A percentile compares a stretch with the other conserved stretches of the same genome.
phyloP scores from a whole-genome alignment of 2,329 filamentous ascomycete genomes.

The Neofusicoccum laricinum region DNA sequence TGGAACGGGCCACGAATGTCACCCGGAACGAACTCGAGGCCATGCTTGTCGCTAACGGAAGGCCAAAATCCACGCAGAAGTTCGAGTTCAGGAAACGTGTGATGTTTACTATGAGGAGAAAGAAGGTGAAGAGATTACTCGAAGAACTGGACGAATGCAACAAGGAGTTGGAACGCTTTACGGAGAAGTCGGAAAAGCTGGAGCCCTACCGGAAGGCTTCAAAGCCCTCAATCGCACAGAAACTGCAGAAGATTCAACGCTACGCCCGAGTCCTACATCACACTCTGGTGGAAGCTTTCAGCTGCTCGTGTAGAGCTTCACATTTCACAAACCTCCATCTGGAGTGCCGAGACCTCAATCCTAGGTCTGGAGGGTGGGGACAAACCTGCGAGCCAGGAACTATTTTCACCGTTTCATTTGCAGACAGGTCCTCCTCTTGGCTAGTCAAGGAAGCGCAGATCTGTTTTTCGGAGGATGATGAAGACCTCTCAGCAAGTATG shows the following conservation, averaged over 20 bases:
- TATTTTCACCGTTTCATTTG: constrained; percentile 33
- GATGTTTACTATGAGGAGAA: constrained; percentile 36
- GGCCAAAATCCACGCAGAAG: constrained; percentile 29
- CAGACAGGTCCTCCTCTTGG: constrained; percentile 25
- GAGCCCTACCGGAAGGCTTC: constrained; percentile 32
- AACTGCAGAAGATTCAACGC: constrained; percentile 32
- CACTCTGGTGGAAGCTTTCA: constrained; percentile 30
- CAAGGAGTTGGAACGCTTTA: constrained; percentile 37
- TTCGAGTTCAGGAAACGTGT: constrained; percentile 35
- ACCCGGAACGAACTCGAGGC: constrained; percentile 36
- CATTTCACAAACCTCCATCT: constrained; percentile 34
- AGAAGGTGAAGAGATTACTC: constrained; percentile 33
- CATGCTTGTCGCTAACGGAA: constrained; percentile 29
- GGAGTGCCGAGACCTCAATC: constrained; percentile 28
- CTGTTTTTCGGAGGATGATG: constrained; percentile 28
- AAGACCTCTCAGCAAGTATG: constrained; percentile 18
- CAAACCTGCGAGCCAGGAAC: constrained; percentile 21
- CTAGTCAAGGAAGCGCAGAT: constrained; percentile 34
- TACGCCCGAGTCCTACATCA: constrained; percentile 33
- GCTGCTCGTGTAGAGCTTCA: constrained; percentile 31
- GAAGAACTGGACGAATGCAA: constrained; percentile 38
- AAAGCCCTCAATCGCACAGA: constrained; percentile 33
- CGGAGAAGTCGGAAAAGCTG: constrained; percentile 36
- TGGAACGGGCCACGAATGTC: constrained; percentile 32
- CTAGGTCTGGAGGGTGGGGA: constrained; percentile 20